These are phyloP conservation scores for Magnolia changhungtana DNA, from an alignment of 164 flowering plant species.

Conservation along the genomic window DNA sequence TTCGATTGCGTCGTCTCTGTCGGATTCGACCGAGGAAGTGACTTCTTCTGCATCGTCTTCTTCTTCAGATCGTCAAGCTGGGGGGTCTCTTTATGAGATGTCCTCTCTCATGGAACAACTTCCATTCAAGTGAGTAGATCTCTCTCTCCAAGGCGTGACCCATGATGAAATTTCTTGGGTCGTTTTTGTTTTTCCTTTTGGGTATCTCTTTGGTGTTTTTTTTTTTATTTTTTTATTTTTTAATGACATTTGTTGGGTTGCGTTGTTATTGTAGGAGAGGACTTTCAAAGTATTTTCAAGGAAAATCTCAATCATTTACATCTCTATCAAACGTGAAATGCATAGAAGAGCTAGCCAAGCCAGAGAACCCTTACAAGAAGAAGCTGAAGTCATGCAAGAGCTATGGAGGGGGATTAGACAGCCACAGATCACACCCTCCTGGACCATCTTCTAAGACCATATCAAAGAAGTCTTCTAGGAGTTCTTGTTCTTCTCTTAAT, in stretches of 20 bases:
- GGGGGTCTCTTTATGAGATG: constrained; percentile 67
- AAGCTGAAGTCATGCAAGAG: constrained; percentile 63
- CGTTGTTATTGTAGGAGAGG: constrained; percentile 57
- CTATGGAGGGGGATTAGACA: constrained; percentile 48
- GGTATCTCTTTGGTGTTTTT: not conserved
- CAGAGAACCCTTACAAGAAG: constrained; percentile 40
- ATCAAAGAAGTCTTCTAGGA: constrained; percentile 47
- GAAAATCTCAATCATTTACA: constrained; percentile 77
- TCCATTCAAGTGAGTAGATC: constrained; percentile 66
- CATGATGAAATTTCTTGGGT: not conserved
- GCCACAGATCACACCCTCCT: constrained; percentile 40
- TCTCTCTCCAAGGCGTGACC: not conserved
- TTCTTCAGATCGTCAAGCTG: constrained; percentile 11
- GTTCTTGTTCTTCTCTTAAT: constrained; percentile 32
- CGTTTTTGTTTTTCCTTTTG: not conserved
- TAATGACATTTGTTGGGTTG: not conserved
- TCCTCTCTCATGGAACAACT: constrained; percentile 74
- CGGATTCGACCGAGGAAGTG: constrained; percentile 58
- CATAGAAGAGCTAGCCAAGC: constrained; percentile 69
- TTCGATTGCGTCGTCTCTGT: constrained; percentile 32
- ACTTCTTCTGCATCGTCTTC: constrained; percentile 23
- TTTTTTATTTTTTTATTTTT: not conserved
- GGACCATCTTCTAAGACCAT: constrained; percentile 30
- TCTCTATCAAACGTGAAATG: constrained; percentile 56
- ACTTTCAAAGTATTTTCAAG: constrained; percentile 63